These are phyloP conservation scores for Quercus ilex DNA, from an alignment of 306 rosid genomes.

Conservation along the genomic window DNA sequence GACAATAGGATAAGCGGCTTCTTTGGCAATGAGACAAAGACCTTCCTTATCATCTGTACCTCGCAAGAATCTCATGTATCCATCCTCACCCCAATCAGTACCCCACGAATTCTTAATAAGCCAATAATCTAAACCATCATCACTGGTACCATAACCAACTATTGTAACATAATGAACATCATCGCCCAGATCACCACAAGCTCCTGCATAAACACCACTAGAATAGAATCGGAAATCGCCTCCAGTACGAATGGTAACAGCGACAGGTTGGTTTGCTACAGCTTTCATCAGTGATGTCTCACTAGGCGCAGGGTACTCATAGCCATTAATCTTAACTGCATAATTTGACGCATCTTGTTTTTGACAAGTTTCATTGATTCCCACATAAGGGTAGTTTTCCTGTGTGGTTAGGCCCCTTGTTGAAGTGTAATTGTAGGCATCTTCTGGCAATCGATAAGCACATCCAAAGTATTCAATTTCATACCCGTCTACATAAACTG, in stretches of 20 bases:
- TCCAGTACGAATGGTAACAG: background rate
- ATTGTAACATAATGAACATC: background rate
- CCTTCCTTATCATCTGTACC: slow-evolving; percentile 21
- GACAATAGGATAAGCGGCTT: slow-evolving; percentile 14
- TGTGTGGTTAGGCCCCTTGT: slow-evolving; percentile 7
- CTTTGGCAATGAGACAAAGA: background rate
- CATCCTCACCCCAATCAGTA: slow-evolving; percentile 24
- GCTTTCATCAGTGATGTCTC: background rate
- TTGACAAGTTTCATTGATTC: background rate
- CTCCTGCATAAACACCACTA: background rate
- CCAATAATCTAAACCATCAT: background rate
- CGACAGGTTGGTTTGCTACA: background rate
- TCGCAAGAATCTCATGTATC: slow-evolving; percentile 29
- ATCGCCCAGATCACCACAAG: background rate
- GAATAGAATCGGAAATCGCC: background rate
- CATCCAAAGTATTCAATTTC: background rate
- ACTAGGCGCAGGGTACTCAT: background rate
- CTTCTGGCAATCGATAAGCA: background rate
- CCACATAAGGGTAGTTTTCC: slow-evolving; percentile 1
- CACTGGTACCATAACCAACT: background rate
- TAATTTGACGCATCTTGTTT: background rate
- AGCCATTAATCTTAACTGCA: slow-evolving; percentile 1
- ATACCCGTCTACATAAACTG: background rate
- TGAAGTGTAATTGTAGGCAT: slow-evolving; percentile 14
- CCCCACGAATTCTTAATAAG: slow-evolving; percentile 37